These are phyloP conservation scores for Trichoderma simmonsii DNA, from an alignment of 2,329 filamentous ascomycete genomes.

Conservation along the genomic window DNA sequence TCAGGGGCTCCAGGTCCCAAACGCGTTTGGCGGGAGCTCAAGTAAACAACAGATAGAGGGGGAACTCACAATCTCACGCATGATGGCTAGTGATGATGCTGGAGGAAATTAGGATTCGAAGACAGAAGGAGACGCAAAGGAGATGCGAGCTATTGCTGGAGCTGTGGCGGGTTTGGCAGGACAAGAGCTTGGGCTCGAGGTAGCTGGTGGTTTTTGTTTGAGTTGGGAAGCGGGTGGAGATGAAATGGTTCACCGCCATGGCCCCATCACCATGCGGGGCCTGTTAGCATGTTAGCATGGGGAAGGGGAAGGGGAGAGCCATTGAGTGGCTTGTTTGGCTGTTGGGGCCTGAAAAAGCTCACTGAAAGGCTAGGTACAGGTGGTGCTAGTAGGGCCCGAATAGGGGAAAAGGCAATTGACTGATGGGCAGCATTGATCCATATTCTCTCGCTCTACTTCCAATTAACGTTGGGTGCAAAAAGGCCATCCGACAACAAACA, in stretches of 20 bases:
- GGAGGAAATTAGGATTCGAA: constrained; percentile 25
- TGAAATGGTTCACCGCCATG: constrained; percentile 28
- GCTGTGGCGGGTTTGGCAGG: constrained; percentile 33
- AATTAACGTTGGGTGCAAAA: neutral
- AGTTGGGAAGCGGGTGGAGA: constrained; percentile 12
- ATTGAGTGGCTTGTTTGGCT: neutral
- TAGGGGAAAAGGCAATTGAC: neutral
- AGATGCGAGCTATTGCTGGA: constrained; percentile 30
- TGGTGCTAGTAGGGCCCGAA: neutral
- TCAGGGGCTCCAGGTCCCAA: constrained; percentile 33
- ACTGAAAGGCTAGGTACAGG: neutral
- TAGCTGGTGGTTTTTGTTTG: constrained; percentile 16
- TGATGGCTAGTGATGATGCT: constrained; percentile 41
- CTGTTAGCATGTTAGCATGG: neutral
- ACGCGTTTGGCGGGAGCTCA: constrained; percentile 37
- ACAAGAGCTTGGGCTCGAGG: constrained; percentile 16
- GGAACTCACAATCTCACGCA: constrained; percentile 67
- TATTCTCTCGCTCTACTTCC: neutral
- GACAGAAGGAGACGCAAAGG: constrained; percentile 18
- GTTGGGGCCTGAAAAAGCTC: neutral
- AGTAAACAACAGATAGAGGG: neutral
- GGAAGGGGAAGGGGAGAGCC: constrained; percentile 7
- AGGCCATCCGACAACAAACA: neutral
- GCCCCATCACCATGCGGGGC: constrained; percentile 18
- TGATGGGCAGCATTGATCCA: neutral